Evolutionary conservation across 257 asterid species (phyloP), one percentile per base, ranked within the genome.

Genomic region (Solanum clarkiae): DNA sequence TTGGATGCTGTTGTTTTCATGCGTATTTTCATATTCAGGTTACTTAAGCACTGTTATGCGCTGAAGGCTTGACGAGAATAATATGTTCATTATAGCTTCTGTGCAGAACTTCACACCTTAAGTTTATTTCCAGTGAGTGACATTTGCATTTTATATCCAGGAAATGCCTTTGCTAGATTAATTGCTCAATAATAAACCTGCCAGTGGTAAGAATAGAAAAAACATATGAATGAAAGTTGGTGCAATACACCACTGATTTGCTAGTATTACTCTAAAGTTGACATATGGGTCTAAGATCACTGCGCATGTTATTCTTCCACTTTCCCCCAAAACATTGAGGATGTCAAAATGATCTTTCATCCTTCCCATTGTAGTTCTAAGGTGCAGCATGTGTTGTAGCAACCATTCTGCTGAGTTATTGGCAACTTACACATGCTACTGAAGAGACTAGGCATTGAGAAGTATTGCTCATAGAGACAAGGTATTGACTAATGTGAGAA

Each of bases 1-100:
- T 90, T 97, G 90, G 99, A 97, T 89, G 99, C 98, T 22, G 94
- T 97, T 0, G 99, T 97, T 40, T 95, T 97, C 91, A 94, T 97
- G 95, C 97, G 98, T 84, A 93, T 97, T 89, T 92, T 92, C 44
- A 90, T 89, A 40, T 94, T 97, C 86, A 92, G 98, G 99, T 95
- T 79, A 87, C 90, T 68, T 65, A 15, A 47, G 42, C 45, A 75
- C 11, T 79, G 29, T 79, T 53, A 26, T 44, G 4, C 1, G 18
- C 10, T 79, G 65, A 79, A 51, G 65, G 65, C 83, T 53, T 79
- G 83, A 79, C 16, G 17, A 79, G 65, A 3, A 77, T 62, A 29
- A 72, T 17, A 10, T 16, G n/a, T 53, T 53, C 54, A 10, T 53
- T 79, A 53, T 79, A 53, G 66, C 29, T 79, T 79, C 29, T 79